Base-by-base conservation (phyloP, 1,284 basidiomycete species). In the Heterobasidion parviporum region DNA sequence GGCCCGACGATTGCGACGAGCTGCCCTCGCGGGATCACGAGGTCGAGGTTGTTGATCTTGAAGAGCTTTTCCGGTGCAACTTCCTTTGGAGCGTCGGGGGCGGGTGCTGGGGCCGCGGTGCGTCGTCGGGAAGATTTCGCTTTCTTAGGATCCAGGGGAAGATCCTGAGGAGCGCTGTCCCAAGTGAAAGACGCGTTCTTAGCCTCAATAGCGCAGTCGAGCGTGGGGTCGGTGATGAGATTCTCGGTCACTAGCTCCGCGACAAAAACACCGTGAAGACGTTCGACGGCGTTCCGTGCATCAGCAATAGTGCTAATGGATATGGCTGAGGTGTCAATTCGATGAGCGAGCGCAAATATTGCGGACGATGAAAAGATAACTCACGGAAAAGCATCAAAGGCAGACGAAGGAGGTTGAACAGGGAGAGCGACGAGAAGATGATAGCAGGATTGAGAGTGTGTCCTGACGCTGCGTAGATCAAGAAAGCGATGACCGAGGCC, bases 401-500 rank as follows among this genome's bases (percentile, higher is more conserved):
- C 56, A 89, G 61, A 16, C 87, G 78, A 8, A 92, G 73, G 36
- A 94, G 71, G 58, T 82, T 86, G 79, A 96, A 96, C 16, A 95
- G 74, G 0, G 88, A 84, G 49, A 97, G 74, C 14, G 89, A 89
- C 35, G 93, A 78, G 68, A 96, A 96, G 61, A 95, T 82, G 49
- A 80, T 74, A 0, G 82, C 83, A 0, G 90, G 77, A 52, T 88
- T 72, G 53, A 94, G 77, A 0, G 72, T 59, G 66, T 94, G 86
- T 1, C 87, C 83, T 0, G 83, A 78, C 10, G 81, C 70, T 1
- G 83, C 82, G 69, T 95, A 96, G 1, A 87, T 86, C 56, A 95
- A 77, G 65, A 98, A 96, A 0, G 92, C 82, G 34, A 97, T 64
- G 16, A 98, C 90, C 9, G 91, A 85, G 0, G 92, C 92, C 26